phyloP scores from a whole-genome alignment of 768 basidiomycete genomes.

The Kwoniella dejecticola region DNA sequence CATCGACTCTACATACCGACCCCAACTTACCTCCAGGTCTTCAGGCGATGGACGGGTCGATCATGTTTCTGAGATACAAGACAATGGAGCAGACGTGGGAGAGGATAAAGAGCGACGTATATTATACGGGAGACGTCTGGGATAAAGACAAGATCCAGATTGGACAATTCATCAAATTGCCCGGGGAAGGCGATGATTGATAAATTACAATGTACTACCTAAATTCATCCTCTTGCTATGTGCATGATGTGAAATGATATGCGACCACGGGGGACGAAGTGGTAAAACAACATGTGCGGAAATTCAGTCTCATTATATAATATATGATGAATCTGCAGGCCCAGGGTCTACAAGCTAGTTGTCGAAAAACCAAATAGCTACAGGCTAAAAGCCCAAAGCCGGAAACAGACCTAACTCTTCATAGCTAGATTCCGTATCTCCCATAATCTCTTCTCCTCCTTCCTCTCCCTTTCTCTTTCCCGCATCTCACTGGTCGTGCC shows the following conservation, averaged over 20 bases:
- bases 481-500: constrained; percentile 9
- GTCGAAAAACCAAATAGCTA: background rate
- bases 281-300: no score
- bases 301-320: no score
- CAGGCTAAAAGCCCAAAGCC: background rate
- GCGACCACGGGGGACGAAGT: no score
- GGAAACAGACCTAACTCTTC: constrained; percentile 15
- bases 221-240: background rate
- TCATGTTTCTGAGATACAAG: constrained; percentile 43
- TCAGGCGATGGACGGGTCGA: constrained; percentile 38
- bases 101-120: constrained; percentile 46
- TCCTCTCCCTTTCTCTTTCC: constrained; percentile 32
- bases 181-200: constrained; percentile 11
- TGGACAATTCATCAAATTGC: constrained; percentile 36
- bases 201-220: background rate
- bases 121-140: constrained; percentile 52
- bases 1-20: constrained; percentile 6
- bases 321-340: no score
- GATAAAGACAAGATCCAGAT: constrained; percentile 48
- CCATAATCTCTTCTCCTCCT: constrained; percentile 53
- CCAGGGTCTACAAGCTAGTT: background rate
- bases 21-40: constrained; percentile 18
- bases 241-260: background rate
- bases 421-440: constrained; percentile 53
- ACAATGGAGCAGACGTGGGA: constrained; percentile 37